Evolutionary conservation across 768 basidiomycete species (phyloP), one percentile per base, ranked within the genome.

Genomic region (Lactarius psammicola): DNA sequence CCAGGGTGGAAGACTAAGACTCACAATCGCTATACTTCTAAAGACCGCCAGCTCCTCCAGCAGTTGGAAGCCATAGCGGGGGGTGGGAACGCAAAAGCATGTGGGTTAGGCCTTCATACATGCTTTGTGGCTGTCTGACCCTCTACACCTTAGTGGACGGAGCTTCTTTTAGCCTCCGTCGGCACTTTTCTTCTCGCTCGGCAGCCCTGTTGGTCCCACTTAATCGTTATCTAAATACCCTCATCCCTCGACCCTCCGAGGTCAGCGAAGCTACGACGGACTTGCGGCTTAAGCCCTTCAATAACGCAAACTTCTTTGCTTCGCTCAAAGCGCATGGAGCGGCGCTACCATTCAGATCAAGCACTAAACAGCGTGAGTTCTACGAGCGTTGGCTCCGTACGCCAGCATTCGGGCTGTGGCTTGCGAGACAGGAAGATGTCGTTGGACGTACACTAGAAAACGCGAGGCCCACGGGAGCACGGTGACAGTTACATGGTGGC

Each of bases 201-300:
- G 90, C 89, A 23, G 88, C 88, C 61, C 81, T 98, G 67, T 84
- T 98, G 26, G 88, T 92, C 2, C 96, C 96, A 0, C 82, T 98
- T 5, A 88, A 95, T 70, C 85, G 95, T 69, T 98, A 98, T 79
- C 86, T 98, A 49, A 89, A 91, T 66, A 88, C 89, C 1, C 82
- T 95, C 56, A 92, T 95, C 74, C 92, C 92, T 64, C 82, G 86
- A 23, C 88, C 86, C 7, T 76, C 79, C 9, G 86, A 87, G 70
- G 51, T 66, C 3, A 69, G 72, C 36, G 74, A 82, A 36, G 71
- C 78, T 18, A 70, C 74, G 56, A 63, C 68, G 2, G 69, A 71
- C 17, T 15, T 67, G 28, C 81, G 86, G 13, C 79, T 92, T 54
- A 90, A 86, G 69, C 82, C 90, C 2, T 95, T 94, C 75, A 89